A percentile compares a stretch with the other conserved stretches of the same genome.
phyloP scores from a whole-genome alignment of 805 yeast genomes.

The Kazachstania viticola region DNA sequence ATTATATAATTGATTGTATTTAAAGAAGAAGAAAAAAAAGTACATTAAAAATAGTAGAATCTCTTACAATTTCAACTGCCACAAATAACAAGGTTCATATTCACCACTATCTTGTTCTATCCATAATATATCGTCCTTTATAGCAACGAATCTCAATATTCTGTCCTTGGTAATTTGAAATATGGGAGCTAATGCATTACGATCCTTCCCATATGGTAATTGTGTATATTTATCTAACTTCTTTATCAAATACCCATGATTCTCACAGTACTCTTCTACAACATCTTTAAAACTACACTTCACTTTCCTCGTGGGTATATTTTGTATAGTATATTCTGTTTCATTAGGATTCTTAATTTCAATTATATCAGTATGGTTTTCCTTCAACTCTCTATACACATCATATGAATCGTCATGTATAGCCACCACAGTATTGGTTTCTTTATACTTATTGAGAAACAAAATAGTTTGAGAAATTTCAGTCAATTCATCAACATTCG shows the following conservation, averaged over 20 bases:
- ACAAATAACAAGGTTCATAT: slow-evolving; percentile 14
- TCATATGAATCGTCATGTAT: slow-evolving; percentile 1
- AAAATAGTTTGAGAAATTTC: not conserved
- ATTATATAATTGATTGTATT: too few relatives aligned
- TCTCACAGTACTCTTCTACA: slow-evolving; percentile 47
- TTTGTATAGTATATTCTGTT: slow-evolving; percentile 12
- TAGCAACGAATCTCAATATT: slow-evolving; percentile 24
- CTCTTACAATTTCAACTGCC: slow-evolving; percentile 6
- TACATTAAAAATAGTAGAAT: not conserved
- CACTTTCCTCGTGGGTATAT: slow-evolving; percentile 33
- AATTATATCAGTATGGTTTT: too few relatives aligned
- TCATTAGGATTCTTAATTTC: not conserved
- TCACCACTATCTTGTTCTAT: slow-evolving; percentile 17
- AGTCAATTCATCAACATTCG: not conserved
- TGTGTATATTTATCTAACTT: slow-evolving; percentile 11
- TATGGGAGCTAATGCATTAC: slow-evolving; percentile 13
- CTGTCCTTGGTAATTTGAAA: slow-evolving; percentile 8
- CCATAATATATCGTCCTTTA: slow-evolving; percentile 60
- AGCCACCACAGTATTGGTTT: not conserved
- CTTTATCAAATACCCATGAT: slow-evolving; percentile 30
- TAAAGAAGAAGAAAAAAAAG: too few relatives aligned
- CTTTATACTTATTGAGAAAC: not conserved
- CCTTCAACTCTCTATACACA: slow-evolving; percentile 4
- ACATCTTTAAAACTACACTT: slow-evolving; percentile 46
- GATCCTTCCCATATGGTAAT: slow-evolving; percentile 21